Percentiles rank a stretch among this genome's conserved stretches.
Conservation (phyloP, 306 rosid genomes). For the Cajanus cajan region DNA sequence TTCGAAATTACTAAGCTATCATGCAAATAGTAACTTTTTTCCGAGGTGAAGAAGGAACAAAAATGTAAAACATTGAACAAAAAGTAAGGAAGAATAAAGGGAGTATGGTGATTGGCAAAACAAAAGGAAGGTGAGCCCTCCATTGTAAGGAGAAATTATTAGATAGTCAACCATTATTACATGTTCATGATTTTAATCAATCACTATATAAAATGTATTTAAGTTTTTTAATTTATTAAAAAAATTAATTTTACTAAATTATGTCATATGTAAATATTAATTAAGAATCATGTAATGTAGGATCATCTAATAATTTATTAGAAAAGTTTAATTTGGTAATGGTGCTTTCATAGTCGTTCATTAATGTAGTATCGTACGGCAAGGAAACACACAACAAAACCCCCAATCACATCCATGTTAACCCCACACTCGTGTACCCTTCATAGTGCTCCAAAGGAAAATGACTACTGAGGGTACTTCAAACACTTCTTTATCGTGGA, state of each 20-base stretch:
- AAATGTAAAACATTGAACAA: background rate
- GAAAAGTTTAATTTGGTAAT: slow-evolving; percentile 32
- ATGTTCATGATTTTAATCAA: too few species aligned
- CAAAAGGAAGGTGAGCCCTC: background rate
- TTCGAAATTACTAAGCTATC: background rate
- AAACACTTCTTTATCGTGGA: background rate
- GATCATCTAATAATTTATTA: too few species aligned
- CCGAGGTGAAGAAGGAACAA: background rate
- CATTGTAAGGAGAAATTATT: too few species aligned
- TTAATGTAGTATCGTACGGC: slow-evolving; percentile 42
- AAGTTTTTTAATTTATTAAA: too few species aligned
- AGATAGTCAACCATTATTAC: too few species aligned
- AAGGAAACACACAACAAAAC: slow-evolving; percentile 20
- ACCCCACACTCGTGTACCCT: slow-evolving; percentile 29
- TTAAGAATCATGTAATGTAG: too few species aligned
- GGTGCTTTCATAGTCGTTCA: slow-evolving; percentile 40
- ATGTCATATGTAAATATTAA: too few species aligned
- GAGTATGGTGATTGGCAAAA: background rate
- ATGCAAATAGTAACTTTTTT: background rate
- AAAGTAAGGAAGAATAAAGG: background rate
- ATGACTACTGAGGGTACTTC: slow-evolving; percentile 1
- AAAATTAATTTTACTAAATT: too few species aligned
- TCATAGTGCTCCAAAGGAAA: slow-evolving; percentile 25
- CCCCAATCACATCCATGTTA: slow-evolving; percentile 24
- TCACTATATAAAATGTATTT: too few species aligned